These are phyloP conservation scores for Ascochyta rabiei DNA, from an alignment of 2,329 filamentous ascomycete species.

Conservation along the genomic window DNA sequence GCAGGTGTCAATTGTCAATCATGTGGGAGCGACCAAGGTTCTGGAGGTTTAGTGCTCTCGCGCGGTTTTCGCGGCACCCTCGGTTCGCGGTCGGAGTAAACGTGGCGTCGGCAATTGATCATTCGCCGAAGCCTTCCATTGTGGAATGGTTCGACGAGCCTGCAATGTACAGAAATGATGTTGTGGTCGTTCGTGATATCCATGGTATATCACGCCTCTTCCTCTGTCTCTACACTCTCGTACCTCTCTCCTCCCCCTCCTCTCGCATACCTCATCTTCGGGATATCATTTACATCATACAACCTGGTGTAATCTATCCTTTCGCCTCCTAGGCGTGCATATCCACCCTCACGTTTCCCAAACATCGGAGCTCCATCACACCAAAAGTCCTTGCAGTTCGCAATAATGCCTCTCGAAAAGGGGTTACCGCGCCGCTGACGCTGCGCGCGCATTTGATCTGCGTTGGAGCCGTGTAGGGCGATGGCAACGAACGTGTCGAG, in stretches of 20 bases:
- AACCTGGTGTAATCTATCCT: slow-evolving; percentile 84
- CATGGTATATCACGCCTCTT: slow-evolving; percentile 26
- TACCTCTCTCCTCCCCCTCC: slow-evolving; percentile 55
- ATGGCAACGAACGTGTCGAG: slow-evolving; percentile 94
- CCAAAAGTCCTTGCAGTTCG: slow-evolving; percentile 97
- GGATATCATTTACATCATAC: slow-evolving; percentile 92
- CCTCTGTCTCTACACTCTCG: slow-evolving; percentile 60
- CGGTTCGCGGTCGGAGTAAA: slow-evolving; percentile 19
- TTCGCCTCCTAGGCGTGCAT: slow-evolving; percentile 77
- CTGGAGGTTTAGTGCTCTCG: slow-evolving; percentile 15
- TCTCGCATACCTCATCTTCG: slow-evolving; percentile 67
- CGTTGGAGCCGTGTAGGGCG: slow-evolving; percentile 72
- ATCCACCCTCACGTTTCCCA: slow-evolving; percentile 73
- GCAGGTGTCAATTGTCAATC: slow-evolving; percentile 13
- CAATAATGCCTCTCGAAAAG: slow-evolving; percentile 80
- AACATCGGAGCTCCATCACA: slow-evolving; percentile 86
- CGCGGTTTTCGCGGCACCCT: slow-evolving; percentile 31
- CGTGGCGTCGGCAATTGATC: slow-evolving; percentile 12
- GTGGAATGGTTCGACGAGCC: not conserved
- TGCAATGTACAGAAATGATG: not conserved
- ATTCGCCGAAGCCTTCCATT: slow-evolving; percentile 4
- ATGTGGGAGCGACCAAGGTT: slow-evolving; percentile 9
- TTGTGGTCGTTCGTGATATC: not conserved
- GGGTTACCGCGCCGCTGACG: slow-evolving; percentile 69
- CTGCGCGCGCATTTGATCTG: slow-evolving; percentile 46